Evolutionary conservation across 768 basidiomycete species (phyloP), one percentile per base, ranked within the genome.

Genomic region (Russula dissimulans): DNA sequence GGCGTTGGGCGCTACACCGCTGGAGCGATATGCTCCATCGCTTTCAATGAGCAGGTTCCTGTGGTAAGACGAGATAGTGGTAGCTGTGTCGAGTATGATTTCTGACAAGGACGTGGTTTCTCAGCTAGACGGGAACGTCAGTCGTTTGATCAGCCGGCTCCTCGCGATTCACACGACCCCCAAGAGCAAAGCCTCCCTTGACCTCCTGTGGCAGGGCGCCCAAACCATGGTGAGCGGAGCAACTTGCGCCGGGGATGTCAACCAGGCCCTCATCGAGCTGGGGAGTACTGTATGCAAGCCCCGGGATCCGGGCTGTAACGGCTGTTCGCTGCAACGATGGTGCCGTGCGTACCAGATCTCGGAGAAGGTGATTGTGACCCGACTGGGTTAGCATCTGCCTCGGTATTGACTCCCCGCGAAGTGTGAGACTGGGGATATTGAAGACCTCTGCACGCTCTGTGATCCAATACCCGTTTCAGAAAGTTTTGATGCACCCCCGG

Each of bases 231-330:
- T 97, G 10, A 72, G 81, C 43, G 75, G 64, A 12, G 69, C 76
- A 51, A 77, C 80, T 38, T 71, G 79, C 62, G 81, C 92, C 0
- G 91, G 93, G 17, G 90, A 95, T 69, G 78, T 94, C 64, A 95
- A 95, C 68, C 89, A 97, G 74, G 93, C 90, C 14, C 77, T 98
- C 53, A 97, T 97, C 70, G 95, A 98, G 69, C 82, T 97, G 7
- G 95, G 95, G 51, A 90, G 89, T 69, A 95, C 92, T 3, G 81
- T 97, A 3, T 98, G 95, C 75, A 93, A 87, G 71, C 85, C 89
- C 44, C 84, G 83, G 62, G 82, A 88, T 63, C 95, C 95, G 10
- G 72, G 75, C 18, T 97, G 95, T 67, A 73, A 67, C 17, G 67
- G 73, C 17, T 97, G 95, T 71, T 91, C 93, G 18, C 65, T 97